A percentile compares a stretch with the other conserved stretches of the same genome.
Evolutionary conservation across 495 filamentous ascomycete genomes (phyloP).

Genomic region (Cercophora scortea): DNA sequence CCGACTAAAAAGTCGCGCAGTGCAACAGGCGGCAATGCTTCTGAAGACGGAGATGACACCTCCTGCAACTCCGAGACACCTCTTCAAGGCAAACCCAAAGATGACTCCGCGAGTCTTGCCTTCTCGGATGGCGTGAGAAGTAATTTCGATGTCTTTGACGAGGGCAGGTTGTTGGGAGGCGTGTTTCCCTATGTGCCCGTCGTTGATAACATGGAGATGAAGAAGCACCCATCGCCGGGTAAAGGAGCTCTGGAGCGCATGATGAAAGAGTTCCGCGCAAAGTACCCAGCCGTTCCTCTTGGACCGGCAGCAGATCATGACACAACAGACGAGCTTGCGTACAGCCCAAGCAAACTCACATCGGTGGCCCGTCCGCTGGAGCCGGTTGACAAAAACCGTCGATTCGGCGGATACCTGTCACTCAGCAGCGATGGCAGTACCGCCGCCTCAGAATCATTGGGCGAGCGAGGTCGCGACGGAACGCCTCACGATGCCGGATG

Average conservation of each 20-base stretch:
- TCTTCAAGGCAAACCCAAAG: neutral
- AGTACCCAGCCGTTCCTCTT: neutral
- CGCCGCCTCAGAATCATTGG: too few species aligned
- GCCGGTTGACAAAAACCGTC: too few species aligned
- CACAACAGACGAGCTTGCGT: conserved; percentile 5
- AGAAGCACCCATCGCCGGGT: conserved; percentile 6
- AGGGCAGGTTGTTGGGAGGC: neutral
- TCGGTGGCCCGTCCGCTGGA: too few species aligned
- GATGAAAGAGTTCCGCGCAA: neutral
- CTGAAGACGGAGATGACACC: too few species aligned
- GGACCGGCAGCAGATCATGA: neutral
- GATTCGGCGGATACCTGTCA: too few species aligned
- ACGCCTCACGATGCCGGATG: neutral
- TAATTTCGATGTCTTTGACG: too few species aligned
- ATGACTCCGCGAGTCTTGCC: neutral
- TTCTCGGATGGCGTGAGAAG: too few species aligned
- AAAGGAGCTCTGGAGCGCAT: conserved; percentile 5
- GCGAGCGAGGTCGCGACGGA: neutral
- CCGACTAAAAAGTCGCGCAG: conserved; percentile 3
- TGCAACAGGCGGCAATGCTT: neutral
- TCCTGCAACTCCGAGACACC: neutral
- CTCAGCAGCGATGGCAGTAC: too few species aligned
- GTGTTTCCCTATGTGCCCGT: conserved; percentile 1
- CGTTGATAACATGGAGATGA: neutral
- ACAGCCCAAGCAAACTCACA: neutral